Conservation (phyloP, 768 basidiomycete genomes). For the Amanita molliuscula region DNA sequence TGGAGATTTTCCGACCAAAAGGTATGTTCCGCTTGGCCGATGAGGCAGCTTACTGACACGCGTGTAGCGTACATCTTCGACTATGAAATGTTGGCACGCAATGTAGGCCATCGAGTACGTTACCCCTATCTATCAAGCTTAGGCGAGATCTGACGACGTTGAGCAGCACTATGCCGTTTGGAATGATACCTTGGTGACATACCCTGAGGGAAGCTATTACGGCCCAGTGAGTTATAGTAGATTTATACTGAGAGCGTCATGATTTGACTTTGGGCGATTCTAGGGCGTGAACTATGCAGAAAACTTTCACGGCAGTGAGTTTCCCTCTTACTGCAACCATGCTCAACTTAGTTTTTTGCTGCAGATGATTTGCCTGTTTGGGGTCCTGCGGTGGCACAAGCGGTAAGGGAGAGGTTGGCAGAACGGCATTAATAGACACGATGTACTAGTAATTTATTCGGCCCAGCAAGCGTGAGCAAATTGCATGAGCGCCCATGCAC, state of each 20-base stretch:
- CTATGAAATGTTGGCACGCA: constrained; percentile 30
- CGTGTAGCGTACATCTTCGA: constrained; percentile 23
- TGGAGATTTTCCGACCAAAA: constrained; percentile 57
- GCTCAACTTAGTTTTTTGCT: not conserved
- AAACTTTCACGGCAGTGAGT: constrained; percentile 15
- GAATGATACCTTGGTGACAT: constrained; percentile 47
- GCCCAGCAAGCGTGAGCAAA: constrained; percentile 11
- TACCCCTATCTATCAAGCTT: not conserved
- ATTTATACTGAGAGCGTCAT: not conserved
- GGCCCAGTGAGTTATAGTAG: constrained; percentile 11
- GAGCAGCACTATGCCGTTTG: constrained; percentile 49
- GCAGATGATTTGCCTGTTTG: constrained; percentile 45
- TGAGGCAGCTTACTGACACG: not conserved
- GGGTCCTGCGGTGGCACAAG: constrained; percentile 41
- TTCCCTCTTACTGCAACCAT: not conserved
- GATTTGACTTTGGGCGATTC: constrained; percentile 29
- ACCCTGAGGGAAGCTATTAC: constrained; percentile 18
- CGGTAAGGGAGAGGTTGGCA: constrained; percentile 50
- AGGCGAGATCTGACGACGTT: not conserved
- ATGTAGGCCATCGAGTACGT: constrained; percentile 28
- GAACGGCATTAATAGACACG: constrained; percentile 1
- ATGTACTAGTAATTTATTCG: no score
- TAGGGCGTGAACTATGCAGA: constrained; percentile 14
- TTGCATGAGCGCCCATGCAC: no score
- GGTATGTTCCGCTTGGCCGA: constrained; percentile 17